Conservation (phyloP, 2,329 filamentous ascomycete species). For the Diaporthe ilicicola region DNA sequence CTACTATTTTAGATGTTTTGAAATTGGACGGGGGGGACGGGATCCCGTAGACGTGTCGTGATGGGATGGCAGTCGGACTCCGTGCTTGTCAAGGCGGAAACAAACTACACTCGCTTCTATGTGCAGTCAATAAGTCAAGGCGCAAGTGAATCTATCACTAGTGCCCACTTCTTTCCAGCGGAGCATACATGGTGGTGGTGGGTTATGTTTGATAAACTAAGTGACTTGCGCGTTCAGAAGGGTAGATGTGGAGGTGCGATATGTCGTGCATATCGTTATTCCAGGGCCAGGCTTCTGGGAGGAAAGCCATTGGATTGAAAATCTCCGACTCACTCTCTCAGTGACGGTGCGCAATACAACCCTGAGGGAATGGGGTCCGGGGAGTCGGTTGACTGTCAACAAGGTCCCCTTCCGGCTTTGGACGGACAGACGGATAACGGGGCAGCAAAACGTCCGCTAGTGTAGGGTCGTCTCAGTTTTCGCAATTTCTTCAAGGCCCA, state of each 20-base stretch:
- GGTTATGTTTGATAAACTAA: not conserved
- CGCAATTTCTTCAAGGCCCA: not conserved
- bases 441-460: not conserved
- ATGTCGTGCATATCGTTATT: too few relatives aligned
- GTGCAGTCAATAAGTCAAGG: not conserved
- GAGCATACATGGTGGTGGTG: not conserved
- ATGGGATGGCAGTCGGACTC: not conserved
- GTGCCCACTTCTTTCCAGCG: not conserved
- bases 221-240: too few relatives aligned
- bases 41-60: not conserved
- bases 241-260: not conserved
- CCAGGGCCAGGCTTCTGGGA: not conserved
- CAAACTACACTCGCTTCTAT: not conserved
- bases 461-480: not conserved
- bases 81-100: not conserved
- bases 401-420: not conserved
- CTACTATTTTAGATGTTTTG: not conserved
- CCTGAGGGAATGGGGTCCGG: not conserved
- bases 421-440: not conserved
- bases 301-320: not conserved
- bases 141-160: not conserved
- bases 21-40: not conserved
- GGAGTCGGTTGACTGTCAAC: not conserved
- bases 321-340: not conserved
- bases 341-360: not conserved